Evolutionary conservation across 1,139 yeast genomes (phyloP).

Genomic region (Protomyces inundatus): DNA sequence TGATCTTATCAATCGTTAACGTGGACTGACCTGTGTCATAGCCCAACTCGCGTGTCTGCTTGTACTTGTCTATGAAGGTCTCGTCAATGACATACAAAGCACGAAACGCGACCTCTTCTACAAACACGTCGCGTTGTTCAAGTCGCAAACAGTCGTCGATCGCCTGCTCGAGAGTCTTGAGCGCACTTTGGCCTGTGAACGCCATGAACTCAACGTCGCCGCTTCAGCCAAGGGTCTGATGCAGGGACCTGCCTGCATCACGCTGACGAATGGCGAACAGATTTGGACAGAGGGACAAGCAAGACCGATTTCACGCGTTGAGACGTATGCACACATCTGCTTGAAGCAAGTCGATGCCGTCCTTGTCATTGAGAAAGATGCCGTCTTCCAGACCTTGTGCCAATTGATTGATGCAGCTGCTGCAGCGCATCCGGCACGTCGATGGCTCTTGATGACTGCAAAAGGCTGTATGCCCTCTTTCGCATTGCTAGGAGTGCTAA

Average conservation of each 20-base stretch:
- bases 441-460: conserved; percentile 30
- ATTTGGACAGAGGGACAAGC: conserved; percentile 32
- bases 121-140: conserved; percentile 55
- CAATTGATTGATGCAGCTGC: conserved; percentile 24
- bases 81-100: not conserved
- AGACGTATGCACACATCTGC: not conserved
- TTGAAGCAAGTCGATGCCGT: conserved; percentile 38
- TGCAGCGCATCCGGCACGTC: conserved; percentile 1
- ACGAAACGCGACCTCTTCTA: conserved; percentile 56
- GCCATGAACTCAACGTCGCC: conserved; percentile 44
- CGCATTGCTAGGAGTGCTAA: not conserved
- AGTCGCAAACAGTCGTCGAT: conserved; percentile 48
- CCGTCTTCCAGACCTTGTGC: conserved; percentile 36
- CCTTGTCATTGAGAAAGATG: conserved; percentile 63
- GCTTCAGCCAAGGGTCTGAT: conserved; percentile 64
- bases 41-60: not conserved
- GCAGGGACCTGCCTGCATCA: conserved; percentile 42
- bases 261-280: conserved; percentile 30
- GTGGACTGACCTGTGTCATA: not conserved
- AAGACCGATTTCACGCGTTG: conserved; percentile 19
- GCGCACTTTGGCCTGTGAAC: conserved; percentile 31
- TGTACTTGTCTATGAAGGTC: conserved; percentile 8
- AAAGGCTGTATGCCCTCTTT: not conserved
- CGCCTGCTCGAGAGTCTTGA: conserved; percentile 41
- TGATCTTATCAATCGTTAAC: too few relatives aligned